Conservation (phyloP, 257 asterid species). For the Solanum chaucha region DNA sequence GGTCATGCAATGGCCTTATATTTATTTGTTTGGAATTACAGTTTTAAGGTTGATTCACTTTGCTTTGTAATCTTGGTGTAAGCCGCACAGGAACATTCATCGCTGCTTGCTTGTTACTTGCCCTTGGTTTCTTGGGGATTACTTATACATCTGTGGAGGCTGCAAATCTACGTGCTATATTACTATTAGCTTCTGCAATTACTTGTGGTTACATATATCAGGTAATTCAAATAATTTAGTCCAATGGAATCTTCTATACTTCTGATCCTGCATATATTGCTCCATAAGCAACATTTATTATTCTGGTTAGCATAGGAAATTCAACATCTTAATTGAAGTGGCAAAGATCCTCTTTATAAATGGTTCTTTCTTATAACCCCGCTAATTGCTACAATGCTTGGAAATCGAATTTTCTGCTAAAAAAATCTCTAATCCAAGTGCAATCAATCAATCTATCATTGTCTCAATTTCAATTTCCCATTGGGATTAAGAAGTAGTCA, state of each 20-base stretch:
- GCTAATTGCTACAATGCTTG: background rate
- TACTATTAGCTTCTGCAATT: slow-evolving; percentile 50
- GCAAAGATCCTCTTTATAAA: background rate
- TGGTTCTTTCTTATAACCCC: background rate
- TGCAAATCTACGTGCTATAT: slow-evolving; percentile 38
- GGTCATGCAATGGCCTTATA: background rate
- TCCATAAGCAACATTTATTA: background rate
- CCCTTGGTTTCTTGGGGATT: slow-evolving; percentile 66
- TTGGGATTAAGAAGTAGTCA: background rate
- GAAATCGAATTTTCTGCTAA: background rate
- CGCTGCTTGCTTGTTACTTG: slow-evolving; percentile 55
- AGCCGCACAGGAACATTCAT: slow-evolving; percentile 70
- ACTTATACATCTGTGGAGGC: slow-evolving; percentile 55
- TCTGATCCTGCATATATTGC: background rate
- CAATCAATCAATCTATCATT: background rate
- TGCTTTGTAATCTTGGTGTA: slow-evolving; percentile 13
- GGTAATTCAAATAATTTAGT: slow-evolving; percentile 22
- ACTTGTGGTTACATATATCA: slow-evolving; percentile 82
- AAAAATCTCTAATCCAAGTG: background rate
- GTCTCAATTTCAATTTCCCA: background rate
- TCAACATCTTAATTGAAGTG: background rate
- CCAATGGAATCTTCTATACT: background rate
- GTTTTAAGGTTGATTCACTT: background rate
- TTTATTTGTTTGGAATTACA: background rate
- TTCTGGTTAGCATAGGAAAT: background rate